These are phyloP conservation scores for Fomitopsis serialis DNA, from an alignment of 768 basidiomycete genomes.

Conservation along the genomic window DNA sequence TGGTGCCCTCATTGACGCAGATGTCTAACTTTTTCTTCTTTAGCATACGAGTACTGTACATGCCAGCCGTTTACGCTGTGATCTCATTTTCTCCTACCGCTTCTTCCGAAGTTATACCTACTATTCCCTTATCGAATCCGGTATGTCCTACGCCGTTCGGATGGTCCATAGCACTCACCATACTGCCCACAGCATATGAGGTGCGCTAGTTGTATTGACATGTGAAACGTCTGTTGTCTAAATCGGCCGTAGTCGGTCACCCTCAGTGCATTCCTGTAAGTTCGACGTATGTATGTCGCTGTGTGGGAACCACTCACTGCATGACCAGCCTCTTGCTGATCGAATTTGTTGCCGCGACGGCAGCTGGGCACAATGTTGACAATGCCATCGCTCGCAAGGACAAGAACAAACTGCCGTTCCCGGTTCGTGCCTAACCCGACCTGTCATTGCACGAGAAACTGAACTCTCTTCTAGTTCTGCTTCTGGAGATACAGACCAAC, in stretches of 20 bases:
- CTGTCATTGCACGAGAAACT: too few species aligned
- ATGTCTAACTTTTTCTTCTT: neutral
- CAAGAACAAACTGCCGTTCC: constrained; percentile 66
- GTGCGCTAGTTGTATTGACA: constrained; percentile 27
- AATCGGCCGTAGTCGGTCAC: constrained; percentile 56
- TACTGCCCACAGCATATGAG: constrained; percentile 52
- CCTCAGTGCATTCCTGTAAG: constrained; percentile 81
- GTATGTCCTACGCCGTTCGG: constrained; percentile 27
- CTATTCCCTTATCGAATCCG: constrained; percentile 45
- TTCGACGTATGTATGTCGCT: neutral
- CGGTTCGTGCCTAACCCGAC: constrained; percentile 33
- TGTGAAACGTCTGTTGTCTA: neutral
- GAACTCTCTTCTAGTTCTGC: too few species aligned
- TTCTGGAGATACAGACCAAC: constrained; percentile 80
- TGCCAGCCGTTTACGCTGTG: constrained; percentile 78
- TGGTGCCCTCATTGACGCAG: neutral
- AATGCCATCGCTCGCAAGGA: constrained; percentile 76
- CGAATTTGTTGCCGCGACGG: constrained; percentile 76
- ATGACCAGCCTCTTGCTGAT: constrained; percentile 63
- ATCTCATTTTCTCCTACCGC: constrained; percentile 85
- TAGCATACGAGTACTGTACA: constrained; percentile 76
- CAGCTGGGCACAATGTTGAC: constrained; percentile 53
- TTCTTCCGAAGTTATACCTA: constrained; percentile 77
- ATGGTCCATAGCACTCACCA: neutral
- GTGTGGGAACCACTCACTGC: neutral